These are phyloP conservation scores for Aspergillus brasiliensis DNA, from an alignment of 2,329 filamentous ascomycete species.

Conservation along the genomic window DNA sequence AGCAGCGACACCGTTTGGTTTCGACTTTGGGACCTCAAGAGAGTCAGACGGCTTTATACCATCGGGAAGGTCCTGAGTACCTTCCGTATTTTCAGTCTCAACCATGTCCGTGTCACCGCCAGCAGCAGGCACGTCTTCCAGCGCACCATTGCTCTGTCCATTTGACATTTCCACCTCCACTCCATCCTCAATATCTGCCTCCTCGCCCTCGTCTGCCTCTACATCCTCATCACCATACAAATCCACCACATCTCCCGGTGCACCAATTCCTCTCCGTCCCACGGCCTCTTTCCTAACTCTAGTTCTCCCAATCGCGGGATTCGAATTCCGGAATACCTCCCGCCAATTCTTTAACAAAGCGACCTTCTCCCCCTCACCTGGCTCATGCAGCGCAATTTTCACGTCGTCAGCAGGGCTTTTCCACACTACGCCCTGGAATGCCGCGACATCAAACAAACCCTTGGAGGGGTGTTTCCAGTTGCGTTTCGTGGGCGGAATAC, in stretches of 20 bases:
- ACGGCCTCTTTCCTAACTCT: constrained; percentile 18
- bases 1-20: neutral
- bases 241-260: neutral
- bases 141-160: neutral
- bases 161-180: neutral
- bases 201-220: neutral
- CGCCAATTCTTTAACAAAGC: constrained; percentile 51
- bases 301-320: constrained; percentile 31
- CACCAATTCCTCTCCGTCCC: neutral
- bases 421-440: constrained; percentile 47
- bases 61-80: constrained; percentile 18
- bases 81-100: neutral
- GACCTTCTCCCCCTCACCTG: constrained; percentile 45
- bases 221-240: neutral
- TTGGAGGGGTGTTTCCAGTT: constrained; percentile 12
- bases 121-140: neutral
- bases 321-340: constrained; percentile 43
- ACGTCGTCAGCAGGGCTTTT: constrained; percentile 30
- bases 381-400: constrained; percentile 35
- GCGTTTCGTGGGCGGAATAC: neutral
- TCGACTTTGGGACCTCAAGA: neutral
- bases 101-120: neutral
- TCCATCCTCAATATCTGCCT: neutral
- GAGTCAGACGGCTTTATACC: constrained; percentile 13
- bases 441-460: constrained; percentile 21